Base-by-base conservation (phyloP, 2,329 filamentous ascomycete species). In the Zymoseptoria passerinii region DNA sequence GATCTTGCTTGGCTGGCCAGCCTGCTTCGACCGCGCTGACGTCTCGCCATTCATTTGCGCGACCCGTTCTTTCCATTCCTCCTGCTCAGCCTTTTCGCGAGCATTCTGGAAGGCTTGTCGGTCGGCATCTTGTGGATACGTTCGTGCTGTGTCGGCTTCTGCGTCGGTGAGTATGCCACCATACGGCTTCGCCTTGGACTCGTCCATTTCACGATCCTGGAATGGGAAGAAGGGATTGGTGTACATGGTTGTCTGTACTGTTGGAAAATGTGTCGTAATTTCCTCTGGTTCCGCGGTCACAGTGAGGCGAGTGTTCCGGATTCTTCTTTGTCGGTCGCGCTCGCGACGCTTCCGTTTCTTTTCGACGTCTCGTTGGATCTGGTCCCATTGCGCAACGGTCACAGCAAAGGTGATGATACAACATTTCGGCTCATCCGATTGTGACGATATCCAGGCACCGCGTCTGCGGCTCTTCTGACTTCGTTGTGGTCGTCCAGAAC, bases 1-100 rank as follows among this genome's bases (percentile, higher is more conserved):
- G 72, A 99, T 97, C 75, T 96, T 94, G 73, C 92, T 97, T 4
- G 90, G 89, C 28, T 90, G 90, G 0, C 89, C 90, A n/a, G 85
- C 84, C 3, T 87, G 78, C 70, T 96, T 96, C 7, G 68, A 62
- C 54, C 70, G 65, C 10, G 69, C 67, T 18, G 83, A 77, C 69
- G 84, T 87, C 67, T 84, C 86, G 20, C 80, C 75, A 28, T 83
- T 82, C 65, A 92, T 86, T 69, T 79, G 67, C 76, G 84, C 73
- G 20, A 82, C 77, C 65, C 85, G 84, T 65, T 84, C 82, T 69
- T 90, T 87, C 89, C 92, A 96, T 68, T 92, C 90, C 61, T 92
- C 90, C 61, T 95, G 89, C 72, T 97, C 94, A 0, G 92, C 92
- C 67, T 88, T 90, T 67, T 92, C 86, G 60, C 94, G 90, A 18